These are phyloP conservation scores for Vigna hirtella DNA, from an alignment of 306 rosid genomes.

Conservation along the genomic window DNA sequence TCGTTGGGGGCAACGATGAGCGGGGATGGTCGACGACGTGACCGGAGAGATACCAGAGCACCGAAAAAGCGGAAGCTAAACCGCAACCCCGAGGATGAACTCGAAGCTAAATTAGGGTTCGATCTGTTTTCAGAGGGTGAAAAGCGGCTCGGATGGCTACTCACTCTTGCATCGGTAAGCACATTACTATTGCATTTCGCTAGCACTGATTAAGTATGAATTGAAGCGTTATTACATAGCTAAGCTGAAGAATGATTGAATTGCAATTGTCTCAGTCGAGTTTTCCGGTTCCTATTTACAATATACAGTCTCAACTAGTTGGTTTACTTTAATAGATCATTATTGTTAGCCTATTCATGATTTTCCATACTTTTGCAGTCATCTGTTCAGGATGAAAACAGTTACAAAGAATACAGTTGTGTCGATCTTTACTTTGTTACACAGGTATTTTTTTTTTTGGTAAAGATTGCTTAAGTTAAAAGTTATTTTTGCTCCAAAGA, in stretches of 20 bases:
- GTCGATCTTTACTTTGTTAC: constrained; percentile 88
- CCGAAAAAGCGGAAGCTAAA: constrained; percentile 74
- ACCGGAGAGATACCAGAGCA: constrained; percentile 50
- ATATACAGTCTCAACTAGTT: constrained; percentile 8
- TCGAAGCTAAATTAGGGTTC: constrained; percentile 84
- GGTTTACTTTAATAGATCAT: constrained; percentile 30
- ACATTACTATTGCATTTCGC: constrained; percentile 4
- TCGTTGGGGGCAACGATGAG: constrained; percentile 47
- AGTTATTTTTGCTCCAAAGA: background rate
- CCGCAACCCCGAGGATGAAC: constrained; percentile 85
- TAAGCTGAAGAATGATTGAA: background rate
- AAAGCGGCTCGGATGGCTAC: constrained; percentile 92
- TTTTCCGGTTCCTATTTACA: background rate
- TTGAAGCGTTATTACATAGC: background rate
- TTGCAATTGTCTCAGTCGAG: background rate
- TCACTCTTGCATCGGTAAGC: constrained; percentile 79
- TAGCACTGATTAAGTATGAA: background rate
- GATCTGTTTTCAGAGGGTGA: constrained; percentile 89
- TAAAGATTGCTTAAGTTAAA: background rate
- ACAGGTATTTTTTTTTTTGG: constrained; percentile 62
- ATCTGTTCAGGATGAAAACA: constrained; percentile 78
- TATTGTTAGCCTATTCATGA: constrained; percentile 39
- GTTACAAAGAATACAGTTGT: constrained; percentile 71
- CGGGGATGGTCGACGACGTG: constrained; percentile 64
- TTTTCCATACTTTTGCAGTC: constrained; percentile 71